Conservation (phyloP, 2,329 filamentous ascomycete species). For the Xylariaceae sp. region DNA sequence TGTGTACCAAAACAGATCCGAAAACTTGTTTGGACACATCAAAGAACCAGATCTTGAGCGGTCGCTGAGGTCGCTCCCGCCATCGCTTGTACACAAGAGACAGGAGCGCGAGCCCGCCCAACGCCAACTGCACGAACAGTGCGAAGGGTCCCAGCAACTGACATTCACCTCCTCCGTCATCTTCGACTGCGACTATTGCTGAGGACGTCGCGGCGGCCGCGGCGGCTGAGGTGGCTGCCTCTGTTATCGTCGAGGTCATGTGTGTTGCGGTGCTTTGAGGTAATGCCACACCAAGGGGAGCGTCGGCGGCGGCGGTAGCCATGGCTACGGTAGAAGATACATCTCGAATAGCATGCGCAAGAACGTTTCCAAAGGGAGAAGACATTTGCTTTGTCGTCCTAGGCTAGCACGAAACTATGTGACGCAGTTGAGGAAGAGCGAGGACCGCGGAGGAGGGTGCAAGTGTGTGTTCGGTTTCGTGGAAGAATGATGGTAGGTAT, state of each 20-base stretch:
- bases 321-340: constrained; percentile 14
- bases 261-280: constrained; percentile 9
- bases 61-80: constrained; percentile 85
- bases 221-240: constrained; percentile 18
- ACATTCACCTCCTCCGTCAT: constrained; percentile 61
- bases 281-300: constrained; percentile 18
- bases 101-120: constrained; percentile 77
- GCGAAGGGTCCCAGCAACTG: constrained; percentile 86
- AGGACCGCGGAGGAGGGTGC: too few species aligned
- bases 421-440: too few species aligned
- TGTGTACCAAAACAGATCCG: constrained; percentile 84
- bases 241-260: constrained; percentile 19
- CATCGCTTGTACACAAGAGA: constrained; percentile 91
- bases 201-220: constrained; percentile 3
- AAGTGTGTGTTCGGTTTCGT: too few species aligned
- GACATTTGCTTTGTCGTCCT: constrained; percentile 16
- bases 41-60: constrained; percentile 96
- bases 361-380: constrained; percentile 12
- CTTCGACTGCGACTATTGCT: constrained; percentile 16
- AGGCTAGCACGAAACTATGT: background rate
- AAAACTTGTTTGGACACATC: constrained; percentile 97
- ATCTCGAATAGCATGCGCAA: constrained; percentile 10
- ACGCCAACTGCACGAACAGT: constrained; percentile 79
- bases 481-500: too few species aligned
- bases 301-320: constrained; percentile 13